phyloP scores from a whole-genome alignment of 345 rosid species.

The Lumnitzera racemosa region DNA sequence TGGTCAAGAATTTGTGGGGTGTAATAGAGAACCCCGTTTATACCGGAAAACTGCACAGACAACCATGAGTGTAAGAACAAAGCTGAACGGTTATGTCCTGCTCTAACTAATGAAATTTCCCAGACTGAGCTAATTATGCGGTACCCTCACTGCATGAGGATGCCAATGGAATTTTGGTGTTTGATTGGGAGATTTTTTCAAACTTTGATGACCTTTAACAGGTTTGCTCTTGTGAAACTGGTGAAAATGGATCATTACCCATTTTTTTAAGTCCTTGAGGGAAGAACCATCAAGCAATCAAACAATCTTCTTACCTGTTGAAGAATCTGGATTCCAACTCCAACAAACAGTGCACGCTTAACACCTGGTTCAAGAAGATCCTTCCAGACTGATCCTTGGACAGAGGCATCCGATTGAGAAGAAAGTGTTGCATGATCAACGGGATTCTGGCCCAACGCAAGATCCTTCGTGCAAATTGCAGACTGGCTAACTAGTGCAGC shows the following conservation, averaged over 20 bases:
- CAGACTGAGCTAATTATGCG: too few species aligned
- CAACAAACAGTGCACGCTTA: conserved; percentile 37
- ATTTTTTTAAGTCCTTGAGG: background rate
- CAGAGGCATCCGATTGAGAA: background rate
- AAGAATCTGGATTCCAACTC: conserved; percentile 36
- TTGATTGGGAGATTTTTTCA: too few species aligned
- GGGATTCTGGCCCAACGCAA: conserved; percentile 7
- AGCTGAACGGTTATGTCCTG: too few species aligned
- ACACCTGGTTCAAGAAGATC: conserved; percentile 38
- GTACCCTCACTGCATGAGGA: too few species aligned
- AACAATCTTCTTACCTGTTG: conserved; percentile 24
- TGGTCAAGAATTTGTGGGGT: conserved; percentile 40
- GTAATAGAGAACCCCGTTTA: conserved; percentile 43
- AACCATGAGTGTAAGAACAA: background rate
- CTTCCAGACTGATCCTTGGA: conserved; percentile 10
- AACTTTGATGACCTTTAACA: too few species aligned
- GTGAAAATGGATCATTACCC: background rate
- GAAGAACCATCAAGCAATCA: background rate
- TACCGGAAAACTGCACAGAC: conserved; percentile 27
- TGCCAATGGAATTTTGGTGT: too few species aligned
- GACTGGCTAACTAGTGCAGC: conserved; percentile 35
- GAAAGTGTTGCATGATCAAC: background rate
- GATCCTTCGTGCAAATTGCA: conserved; percentile 14
- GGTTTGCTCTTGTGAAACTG: background rate
- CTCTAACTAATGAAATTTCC: background rate